phyloP scores from a whole-genome alignment of 164 flowering plant genomes.

The Vitis vinifera region ASM3070453v1 NC_081818.1:27674501-27675000 shows the following conservation, averaged over 20 bases:
- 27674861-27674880: constrained; percentile 6
- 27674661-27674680: constrained; percentile 73
- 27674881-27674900: constrained; percentile 5
- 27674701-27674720: constrained; percentile 99
- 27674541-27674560: constrained; percentile 80
- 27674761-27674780: constrained; percentile 51
- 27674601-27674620: constrained; percentile 63
- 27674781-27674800: constrained; percentile 42
- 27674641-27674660: constrained; percentile 65
- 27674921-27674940: not conserved
- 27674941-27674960: not conserved
- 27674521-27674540: constrained; percentile 80
- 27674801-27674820: constrained; percentile 40
- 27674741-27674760: constrained; percentile 65
- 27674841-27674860: constrained; percentile 20
- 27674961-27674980: constrained; percentile 76
- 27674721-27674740: constrained; percentile 99
- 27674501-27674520: constrained; percentile 40
- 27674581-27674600: constrained; percentile 78
- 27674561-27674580: constrained; percentile 74
- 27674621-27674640: constrained; percentile 72
- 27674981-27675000: constrained; percentile 83
- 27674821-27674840: constrained; percentile 16
- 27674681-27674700: constrained; percentile 76
- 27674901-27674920: not conserved